A percentile compares a stretch with the other conserved stretches of the same genome.
phyloP scores from a whole-genome alignment of 495 filamentous ascomycete species.

The Usnea hakonensis region DNA sequence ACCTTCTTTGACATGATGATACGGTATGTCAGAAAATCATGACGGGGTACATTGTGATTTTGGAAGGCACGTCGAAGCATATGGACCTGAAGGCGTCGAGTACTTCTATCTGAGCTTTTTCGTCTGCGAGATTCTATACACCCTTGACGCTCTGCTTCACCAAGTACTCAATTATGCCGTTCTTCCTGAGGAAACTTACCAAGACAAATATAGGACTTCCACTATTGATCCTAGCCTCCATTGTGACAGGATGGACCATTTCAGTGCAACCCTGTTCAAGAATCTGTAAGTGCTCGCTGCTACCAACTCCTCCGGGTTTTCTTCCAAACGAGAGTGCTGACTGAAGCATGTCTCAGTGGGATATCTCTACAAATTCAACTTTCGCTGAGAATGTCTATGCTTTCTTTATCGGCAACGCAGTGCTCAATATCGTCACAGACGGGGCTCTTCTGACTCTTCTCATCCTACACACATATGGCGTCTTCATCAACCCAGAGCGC shows the following conservation, averaged over 20 bases:
- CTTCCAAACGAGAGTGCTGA: not conserved
- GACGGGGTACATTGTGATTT: slow-evolving; percentile 9
- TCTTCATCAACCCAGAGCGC: slow-evolving; percentile 6
- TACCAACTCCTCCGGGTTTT: not conserved
- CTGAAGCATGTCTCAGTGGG: not conserved
- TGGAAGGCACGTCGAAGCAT: slow-evolving; percentile 7
- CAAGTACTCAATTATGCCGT: slow-evolving; percentile 12
- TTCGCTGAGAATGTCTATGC: slow-evolving; percentile 16
- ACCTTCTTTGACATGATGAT: slow-evolving; percentile 1
- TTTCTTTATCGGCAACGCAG: slow-evolving; percentile 26
- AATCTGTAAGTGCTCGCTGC: not conserved
- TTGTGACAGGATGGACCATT: slow-evolving; percentile 10
- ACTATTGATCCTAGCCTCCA: not conserved
- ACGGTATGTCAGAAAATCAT: slow-evolving; percentile 6
- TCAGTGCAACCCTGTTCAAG: slow-evolving; percentile 10
- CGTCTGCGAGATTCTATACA: slow-evolving; percentile 11
- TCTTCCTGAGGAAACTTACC: slow-evolving; percentile 1
- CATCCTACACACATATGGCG: slow-evolving; percentile 15
- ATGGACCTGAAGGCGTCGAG: not conserved
- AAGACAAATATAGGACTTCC: slow-evolving; percentile 7
- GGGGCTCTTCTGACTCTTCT: slow-evolving; percentile 25
- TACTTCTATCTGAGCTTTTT: slow-evolving; percentile 6
- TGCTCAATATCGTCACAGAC: slow-evolving; percentile 32
- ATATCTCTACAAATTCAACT: slow-evolving; percentile 2
- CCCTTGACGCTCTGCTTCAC: slow-evolving; percentile 9